Percentiles rank a stretch among this genome's conserved stretches.
These are phyloP conservation scores for Didymella pinodella DNA, from an alignment of 2,329 filamentous ascomycete species.

Conservation along the genomic window DNA sequence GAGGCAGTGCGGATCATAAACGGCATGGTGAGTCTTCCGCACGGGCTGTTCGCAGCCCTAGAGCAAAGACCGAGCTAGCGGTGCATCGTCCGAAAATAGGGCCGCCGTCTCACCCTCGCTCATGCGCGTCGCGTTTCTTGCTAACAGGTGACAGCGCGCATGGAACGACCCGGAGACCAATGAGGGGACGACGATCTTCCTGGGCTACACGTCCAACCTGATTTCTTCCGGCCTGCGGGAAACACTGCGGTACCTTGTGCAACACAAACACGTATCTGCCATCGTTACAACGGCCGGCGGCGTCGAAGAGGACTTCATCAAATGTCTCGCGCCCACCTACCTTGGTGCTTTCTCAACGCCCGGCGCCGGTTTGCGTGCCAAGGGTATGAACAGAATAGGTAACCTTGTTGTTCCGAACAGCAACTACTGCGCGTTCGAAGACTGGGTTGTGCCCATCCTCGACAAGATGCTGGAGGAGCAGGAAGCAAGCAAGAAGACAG, in stretches of 20 bases:
- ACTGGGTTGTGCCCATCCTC: conserved; percentile 96
- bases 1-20: conserved; percentile 93
- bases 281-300: conserved; percentile 96
- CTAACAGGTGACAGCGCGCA: conserved; percentile 64
- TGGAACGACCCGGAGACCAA: conserved; percentile 83
- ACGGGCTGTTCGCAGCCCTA: conserved; percentile 22
- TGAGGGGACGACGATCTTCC: conserved; percentile 87
- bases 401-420: conserved; percentile 95
- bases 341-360: conserved; percentile 82
- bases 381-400: conserved; percentile 93
- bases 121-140: conserved; percentile 34
- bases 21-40: conserved; percentile 74
- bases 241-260: conserved; percentile 87
- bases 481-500: conserved; percentile 74
- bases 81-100: conserved; percentile 45
- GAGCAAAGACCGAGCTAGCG: conserved; percentile 29
- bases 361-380: conserved; percentile 79
- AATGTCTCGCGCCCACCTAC: conserved; percentile 94
- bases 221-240: conserved; percentile 95
- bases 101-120: conserved; percentile 26
- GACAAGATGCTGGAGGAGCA: conserved; percentile 94
- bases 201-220: conserved; percentile 96
- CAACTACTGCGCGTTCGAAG: conserved; percentile 97
- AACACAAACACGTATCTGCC: conserved; percentile 90
- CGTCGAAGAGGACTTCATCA: conserved; percentile 97